phyloP scores from a whole-genome alignment of 2,329 filamentous ascomycete genomes.

The Fusarium torulosum region DNA sequence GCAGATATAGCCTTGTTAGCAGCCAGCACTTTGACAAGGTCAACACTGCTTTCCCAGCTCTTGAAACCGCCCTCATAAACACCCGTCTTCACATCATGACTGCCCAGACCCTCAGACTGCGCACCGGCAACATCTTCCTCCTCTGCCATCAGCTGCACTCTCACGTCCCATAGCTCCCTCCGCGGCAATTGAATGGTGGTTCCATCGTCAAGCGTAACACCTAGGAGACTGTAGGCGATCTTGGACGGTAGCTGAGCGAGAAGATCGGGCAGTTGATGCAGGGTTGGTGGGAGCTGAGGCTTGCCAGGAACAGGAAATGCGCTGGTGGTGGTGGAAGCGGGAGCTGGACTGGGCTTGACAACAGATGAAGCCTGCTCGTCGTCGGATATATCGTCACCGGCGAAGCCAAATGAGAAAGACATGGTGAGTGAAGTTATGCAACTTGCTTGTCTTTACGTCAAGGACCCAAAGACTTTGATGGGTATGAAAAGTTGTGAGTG shows the following conservation, averaged over 20 bases:
- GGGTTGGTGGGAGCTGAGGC: slow-evolving; percentile 67
- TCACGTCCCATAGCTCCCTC: slow-evolving; percentile 84
- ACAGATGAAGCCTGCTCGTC: slow-evolving; percentile 50
- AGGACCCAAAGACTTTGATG: slow-evolving; percentile 2
- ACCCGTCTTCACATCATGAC: slow-evolving; percentile 82
- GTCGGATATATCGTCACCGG: slow-evolving; percentile 72
- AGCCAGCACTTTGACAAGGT: slow-evolving; percentile 78
- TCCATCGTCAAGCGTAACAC: slow-evolving; percentile 69
- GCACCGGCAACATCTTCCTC: slow-evolving; percentile 61
- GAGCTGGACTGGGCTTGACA: slow-evolving; percentile 41
- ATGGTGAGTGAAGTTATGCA: slow-evolving; percentile 42
- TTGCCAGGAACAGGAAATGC: slow-evolving; percentile 74
- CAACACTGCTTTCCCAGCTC: slow-evolving; percentile 88
- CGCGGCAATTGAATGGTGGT: slow-evolving; percentile 71
- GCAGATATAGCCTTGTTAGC: slow-evolving; percentile 54
- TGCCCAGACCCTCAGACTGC: slow-evolving; percentile 65
- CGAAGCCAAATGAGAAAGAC: slow-evolving; percentile 72
- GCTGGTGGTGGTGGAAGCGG: slow-evolving; percentile 40
- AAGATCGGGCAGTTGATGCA: slow-evolving; percentile 64
- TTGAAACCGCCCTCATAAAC: slow-evolving; percentile 91
- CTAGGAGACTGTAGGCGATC: slow-evolving; percentile 75
- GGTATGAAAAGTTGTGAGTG: slow-evolving; percentile 40
- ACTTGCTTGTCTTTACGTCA: not conserved
- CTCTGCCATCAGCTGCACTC: slow-evolving; percentile 83
- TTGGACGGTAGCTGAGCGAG: slow-evolving; percentile 76